Conservation (phyloP, 108 stramenopile genomes). For the Nannochloropsis oceanica region DNA sequence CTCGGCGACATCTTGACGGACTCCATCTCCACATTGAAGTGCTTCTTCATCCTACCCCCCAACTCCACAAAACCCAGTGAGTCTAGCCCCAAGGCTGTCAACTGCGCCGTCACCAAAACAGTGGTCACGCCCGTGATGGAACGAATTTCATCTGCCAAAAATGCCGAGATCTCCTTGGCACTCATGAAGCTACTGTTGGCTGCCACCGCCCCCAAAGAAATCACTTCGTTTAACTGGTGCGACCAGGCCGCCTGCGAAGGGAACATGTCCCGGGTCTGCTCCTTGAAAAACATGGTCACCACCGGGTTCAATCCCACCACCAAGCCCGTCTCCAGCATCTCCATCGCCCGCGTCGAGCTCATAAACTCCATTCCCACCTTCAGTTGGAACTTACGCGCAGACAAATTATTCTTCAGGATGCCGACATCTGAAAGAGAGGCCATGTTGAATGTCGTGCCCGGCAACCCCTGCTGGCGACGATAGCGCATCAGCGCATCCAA, state of each 20-base stretch:
- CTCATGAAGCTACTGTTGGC: background rate
- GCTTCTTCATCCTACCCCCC: background rate
- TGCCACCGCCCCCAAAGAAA: background rate
- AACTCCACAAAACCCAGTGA: background rate
- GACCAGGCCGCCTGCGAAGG: background rate
- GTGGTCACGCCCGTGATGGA: background rate
- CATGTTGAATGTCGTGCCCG: background rate
- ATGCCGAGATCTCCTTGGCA: background rate
- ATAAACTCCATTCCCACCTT: background rate
- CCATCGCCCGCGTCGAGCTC: background rate
- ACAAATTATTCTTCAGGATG: background rate
- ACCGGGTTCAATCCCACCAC: background rate
- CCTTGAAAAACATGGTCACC: background rate
- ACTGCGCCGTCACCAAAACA: background rate
- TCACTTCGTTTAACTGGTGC: background rate
- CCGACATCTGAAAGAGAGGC: background rate
- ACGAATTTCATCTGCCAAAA: background rate
- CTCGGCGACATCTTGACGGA: background rate
- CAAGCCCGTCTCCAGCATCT: background rate
- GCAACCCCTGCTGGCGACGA: background rate
- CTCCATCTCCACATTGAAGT: background rate
- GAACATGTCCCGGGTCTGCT: background rate
- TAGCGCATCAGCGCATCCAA: background rate
- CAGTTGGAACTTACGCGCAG: background rate
- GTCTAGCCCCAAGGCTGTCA: background rate